A percentile compares a stretch with the other conserved stretches of the same genome.
phyloP scores from a whole-genome alignment of 768 basidiomycete species.

The Trametes cingulata region DNA sequence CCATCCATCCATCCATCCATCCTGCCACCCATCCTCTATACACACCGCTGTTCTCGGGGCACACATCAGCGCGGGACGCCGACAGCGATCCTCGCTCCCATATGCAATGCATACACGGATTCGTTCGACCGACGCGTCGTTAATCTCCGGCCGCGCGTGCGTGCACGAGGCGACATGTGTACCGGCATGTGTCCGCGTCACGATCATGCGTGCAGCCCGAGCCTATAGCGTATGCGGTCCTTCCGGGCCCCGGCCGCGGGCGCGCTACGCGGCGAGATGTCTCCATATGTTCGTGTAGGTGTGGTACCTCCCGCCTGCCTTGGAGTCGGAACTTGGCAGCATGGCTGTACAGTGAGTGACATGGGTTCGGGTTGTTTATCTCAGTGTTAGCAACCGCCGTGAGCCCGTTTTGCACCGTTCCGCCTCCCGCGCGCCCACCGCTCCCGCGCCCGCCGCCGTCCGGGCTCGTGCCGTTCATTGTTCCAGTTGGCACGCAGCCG shows the following conservation, averaged over 20 bases:
- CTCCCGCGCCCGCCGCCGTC: background rate
- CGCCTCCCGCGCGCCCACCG: background rate
- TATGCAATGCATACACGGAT: background rate
- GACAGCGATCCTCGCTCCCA: conserved; percentile 10
- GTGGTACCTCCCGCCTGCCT: background rate
- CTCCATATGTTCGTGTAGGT: no score
- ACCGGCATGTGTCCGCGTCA: conserved; percentile 29
- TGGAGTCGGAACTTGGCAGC: background rate
- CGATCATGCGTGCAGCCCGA: conserved; percentile 48
- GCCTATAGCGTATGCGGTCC: background rate
- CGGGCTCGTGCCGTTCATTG: no score
- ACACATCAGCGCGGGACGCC: conserved; percentile 11
- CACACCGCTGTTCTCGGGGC: background rate
- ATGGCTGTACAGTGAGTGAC: no score
- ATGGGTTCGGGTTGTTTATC: conserved; percentile 6
- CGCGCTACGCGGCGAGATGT: no score
- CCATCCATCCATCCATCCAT: no score
- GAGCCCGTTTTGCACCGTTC: background rate
- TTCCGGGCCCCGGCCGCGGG: background rate
- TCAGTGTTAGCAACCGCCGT: conserved; percentile 3
- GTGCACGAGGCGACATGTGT: background rate
- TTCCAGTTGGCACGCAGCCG: no score
- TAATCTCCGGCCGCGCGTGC: conserved; percentile 11
- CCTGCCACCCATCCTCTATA: background rate
- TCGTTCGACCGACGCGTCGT: no score